Evolutionary conservation across 305 asterid species (phyloP).

Genomic region (Withania somnifera): DNA sequence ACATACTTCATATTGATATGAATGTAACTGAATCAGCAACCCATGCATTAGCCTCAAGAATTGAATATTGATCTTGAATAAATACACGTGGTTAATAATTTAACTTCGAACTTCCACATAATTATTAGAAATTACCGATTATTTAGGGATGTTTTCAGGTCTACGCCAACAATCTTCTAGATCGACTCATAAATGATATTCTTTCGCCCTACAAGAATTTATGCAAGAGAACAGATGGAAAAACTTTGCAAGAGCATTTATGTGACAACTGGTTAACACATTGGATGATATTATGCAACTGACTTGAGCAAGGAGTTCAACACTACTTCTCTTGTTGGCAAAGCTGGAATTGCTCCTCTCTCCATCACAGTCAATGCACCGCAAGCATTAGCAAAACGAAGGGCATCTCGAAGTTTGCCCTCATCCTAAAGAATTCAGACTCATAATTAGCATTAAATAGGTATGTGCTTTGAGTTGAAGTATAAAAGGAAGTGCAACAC

Average conservation of each 20-base stretch:
- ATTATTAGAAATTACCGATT: neutral
- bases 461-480: neutral
- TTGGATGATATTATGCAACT: constrained; percentile 7
- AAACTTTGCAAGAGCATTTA: neutral
- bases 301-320: constrained; percentile 47
- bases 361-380: constrained; percentile 94
- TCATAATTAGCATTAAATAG: neutral
- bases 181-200: neutral
- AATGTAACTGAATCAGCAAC: neutral
- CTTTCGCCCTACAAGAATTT: neutral
- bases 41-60: neutral
- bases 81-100: neutral
- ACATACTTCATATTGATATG: neutral
- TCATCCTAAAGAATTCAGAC: constrained; percentile 42
- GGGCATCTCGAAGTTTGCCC: constrained; percentile 58
- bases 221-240: neutral
- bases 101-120: neutral
- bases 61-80: too few relatives aligned
- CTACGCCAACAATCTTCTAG: neutral
- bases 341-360: constrained; percentile 94
- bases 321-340: constrained; percentile 71
- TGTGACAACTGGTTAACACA: neutral
- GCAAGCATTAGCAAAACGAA: constrained; percentile 79
- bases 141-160: neutral
- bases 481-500: neutral